Evolutionary conservation across 768 basidiomycete species (phyloP), one percentile per base, ranked within the genome.

Genomic region (Zangia roseola): DNA sequence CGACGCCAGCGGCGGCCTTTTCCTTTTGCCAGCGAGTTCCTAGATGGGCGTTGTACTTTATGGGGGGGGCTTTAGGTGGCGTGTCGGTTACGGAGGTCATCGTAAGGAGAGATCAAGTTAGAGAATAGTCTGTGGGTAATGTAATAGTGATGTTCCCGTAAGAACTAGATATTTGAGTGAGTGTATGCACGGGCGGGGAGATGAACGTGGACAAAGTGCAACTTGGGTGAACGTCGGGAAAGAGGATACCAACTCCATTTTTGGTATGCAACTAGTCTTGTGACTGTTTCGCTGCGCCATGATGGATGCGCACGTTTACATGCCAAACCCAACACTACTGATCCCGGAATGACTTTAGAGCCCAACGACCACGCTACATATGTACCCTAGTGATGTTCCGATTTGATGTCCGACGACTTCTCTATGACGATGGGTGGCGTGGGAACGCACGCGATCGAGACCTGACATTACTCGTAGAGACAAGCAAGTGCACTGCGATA

Each of bases 1-100:
- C 75, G 43, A 75, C 70, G 40, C 82, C 86, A 38, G 91, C 88
- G 49, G 88, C 86, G 43, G 86, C 90, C 67, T 84, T 87, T 74
- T 93, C 91, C 67, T 85, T 90, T 58, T 82, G 84, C 90, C 89
- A 92, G 65, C 89, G 88, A 53, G 89, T 91, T 45, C 88, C 87
- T 12, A 84, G 64, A 23, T 80, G 84, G 4, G 86, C 78, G 25
- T 68, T 71, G 65, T 91, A 91, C 69, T 81, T 76, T 65, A 83
- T 76, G n/a, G 85, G 82, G 24, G 85, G 85, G 13, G 85, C 80
- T 37, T 78, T 79, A 51, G 88, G 88, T 10, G 84, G 87, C 47
- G 74, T 82, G 58, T 77, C 70, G 34, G 73, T 64, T 9, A 42
- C 17, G n/a, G 55, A 70, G 30, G 64, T 46, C 71, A 64, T 59